Conservation (phyloP, 2,329 filamentous ascomycete genomes). For the Penicillium brasilianum region DNA sequence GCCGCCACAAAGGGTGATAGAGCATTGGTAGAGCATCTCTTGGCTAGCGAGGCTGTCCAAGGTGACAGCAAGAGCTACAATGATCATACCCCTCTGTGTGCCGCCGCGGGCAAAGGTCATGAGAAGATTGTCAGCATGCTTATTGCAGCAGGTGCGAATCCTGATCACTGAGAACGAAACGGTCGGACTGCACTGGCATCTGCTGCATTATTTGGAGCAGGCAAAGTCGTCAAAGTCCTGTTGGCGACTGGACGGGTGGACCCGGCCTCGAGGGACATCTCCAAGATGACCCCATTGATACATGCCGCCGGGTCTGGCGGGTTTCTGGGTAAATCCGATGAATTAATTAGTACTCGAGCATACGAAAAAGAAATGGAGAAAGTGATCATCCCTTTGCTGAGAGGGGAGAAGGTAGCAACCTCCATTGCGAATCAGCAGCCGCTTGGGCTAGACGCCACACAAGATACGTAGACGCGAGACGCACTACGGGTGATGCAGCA, state of each 20-base stretch:
- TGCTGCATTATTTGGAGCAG: neutral
- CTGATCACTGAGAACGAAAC: neutral
- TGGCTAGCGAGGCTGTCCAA: neutral
- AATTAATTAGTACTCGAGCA: neutral
- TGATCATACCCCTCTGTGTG: neutral
- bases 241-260: constrained; percentile 1
- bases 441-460: too few species aligned
- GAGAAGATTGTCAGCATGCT: neutral
- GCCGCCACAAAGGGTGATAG: neutral
- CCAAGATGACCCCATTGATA: neutral
- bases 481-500: constrained; percentile 2
- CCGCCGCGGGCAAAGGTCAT: neutral
- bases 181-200: neutral
- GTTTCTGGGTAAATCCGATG: neutral
- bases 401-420: neutral
- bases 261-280: neutral
- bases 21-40: neutral
- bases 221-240: constrained; percentile 3
- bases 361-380: constrained; percentile 1
- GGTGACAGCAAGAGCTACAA: neutral
- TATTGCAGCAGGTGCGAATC: neutral
- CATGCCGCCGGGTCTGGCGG: neutral
- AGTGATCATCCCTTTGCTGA: neutral
- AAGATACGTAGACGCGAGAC: neutral
- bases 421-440: neutral